Evolutionary conservation across 1,139 yeast genomes (phyloP).

Genomic region (Saccharomyces hybrid): DNA sequence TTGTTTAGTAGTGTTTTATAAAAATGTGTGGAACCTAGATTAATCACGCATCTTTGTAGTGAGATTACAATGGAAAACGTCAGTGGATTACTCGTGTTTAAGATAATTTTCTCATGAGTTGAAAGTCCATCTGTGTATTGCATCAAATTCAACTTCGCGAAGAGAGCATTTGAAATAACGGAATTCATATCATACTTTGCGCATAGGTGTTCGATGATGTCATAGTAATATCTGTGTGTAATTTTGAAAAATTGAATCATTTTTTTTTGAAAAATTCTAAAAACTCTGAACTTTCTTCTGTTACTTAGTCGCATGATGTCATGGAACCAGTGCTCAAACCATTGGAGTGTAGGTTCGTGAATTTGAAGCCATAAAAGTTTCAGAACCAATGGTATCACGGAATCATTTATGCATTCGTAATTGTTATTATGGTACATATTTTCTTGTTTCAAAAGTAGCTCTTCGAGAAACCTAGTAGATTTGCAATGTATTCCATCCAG

Average conservation of each 20-base stretch:
- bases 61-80: slow-evolving; percentile 42
- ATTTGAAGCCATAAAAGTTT: slow-evolving; percentile 53
- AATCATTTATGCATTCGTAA: not conserved
- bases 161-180: not conserved
- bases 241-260: slow-evolving; percentile 22
- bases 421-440: not conserved
- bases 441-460: not conserved
- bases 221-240: slow-evolving; percentile 7
- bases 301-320: not conserved
- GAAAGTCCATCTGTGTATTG: not conserved
- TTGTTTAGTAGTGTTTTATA: slow-evolving; percentile 44
- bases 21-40: slow-evolving; percentile 54
- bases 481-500: not conserved
- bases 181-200: not conserved
- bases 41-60: slow-evolving; percentile 47
- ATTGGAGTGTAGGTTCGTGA: slow-evolving; percentile 57
- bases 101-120: not conserved
- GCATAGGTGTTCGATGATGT: slow-evolving; percentile 3
- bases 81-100: slow-evolving; percentile 14
- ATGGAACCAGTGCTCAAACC: slow-evolving; percentile 32
- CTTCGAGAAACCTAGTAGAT: not conserved
- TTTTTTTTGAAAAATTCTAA: not conserved
- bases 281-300: not conserved
- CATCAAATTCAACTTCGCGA: not conserved
- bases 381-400: slow-evolving; percentile 25